phyloP scores from a whole-genome alignment of 2,329 filamentous ascomycete species.

The Hypoxylon sp. region DNA sequence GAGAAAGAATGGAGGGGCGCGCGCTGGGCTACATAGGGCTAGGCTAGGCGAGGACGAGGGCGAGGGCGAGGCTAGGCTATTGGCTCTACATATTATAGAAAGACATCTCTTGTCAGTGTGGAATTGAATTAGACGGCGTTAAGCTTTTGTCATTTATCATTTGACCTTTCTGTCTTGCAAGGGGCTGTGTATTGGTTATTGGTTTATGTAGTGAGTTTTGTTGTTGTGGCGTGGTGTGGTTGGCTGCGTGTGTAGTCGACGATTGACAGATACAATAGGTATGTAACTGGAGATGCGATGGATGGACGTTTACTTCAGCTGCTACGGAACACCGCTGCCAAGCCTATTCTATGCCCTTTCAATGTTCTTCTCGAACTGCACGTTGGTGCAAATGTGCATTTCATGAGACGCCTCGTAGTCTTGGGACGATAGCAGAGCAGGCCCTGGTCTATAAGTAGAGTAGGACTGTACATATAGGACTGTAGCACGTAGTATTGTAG shows the following conservation, averaged over 20 bases:
- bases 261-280: background rate
- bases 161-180: too few species aligned
- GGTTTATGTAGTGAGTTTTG: background rate
- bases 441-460: background rate
- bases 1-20: background rate
- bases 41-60: background rate
- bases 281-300: background rate
- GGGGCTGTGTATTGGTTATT: too few species aligned
- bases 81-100: background rate
- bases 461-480: background rate
- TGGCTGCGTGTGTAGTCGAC: background rate
- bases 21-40: background rate
- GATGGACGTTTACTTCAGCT: background rate
- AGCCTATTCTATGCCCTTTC: background rate
- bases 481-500: background rate
- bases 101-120: slow-evolving; percentile 4
- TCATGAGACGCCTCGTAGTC: background rate
- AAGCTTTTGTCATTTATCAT: too few species aligned
- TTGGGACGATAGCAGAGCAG: background rate
- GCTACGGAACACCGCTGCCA: background rate
- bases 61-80: background rate
- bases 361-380: background rate
- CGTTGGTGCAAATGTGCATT: background rate
- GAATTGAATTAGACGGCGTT: slow-evolving; percentile 19
- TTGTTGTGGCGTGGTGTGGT: background rate